A percentile compares a stretch with the other conserved stretches of the same genome.
Evolutionary conservation across 1,284 basidiomycete genomes (phyloP).

Genomic region (Tilletiopsis washingtonensis): DNA sequence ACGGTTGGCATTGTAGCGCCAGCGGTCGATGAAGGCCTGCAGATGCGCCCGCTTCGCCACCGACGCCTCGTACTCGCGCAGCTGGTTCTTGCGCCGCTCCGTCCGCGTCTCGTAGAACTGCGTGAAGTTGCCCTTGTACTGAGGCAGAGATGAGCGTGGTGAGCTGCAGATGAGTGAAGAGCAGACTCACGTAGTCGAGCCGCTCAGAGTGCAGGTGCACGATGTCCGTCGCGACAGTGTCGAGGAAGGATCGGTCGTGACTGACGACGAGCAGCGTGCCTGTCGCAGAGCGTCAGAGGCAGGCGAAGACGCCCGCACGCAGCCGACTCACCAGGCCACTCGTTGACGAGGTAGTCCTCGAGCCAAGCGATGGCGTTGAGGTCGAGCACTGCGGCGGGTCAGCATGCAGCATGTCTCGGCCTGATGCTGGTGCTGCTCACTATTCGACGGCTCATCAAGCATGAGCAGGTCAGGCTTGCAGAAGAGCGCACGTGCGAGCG

Average conservation of each 20-base stretch:
- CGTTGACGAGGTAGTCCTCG: conserved; percentile 59
- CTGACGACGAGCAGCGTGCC: conserved; percentile 93
- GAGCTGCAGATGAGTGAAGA: conserved; percentile 1
- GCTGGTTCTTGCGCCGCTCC: conserved; percentile 81
- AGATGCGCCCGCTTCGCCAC: conserved; percentile 88
- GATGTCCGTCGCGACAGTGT: conserved; percentile 94
- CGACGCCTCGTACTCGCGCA: conserved; percentile 71
- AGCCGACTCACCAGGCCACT: too few relatives aligned
- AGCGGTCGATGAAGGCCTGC: conserved; percentile 75
- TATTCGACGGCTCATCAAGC: conserved; percentile 74
- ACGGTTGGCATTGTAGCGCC: conserved; percentile 44
- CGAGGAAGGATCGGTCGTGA: conserved; percentile 97
- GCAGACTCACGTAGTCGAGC: conserved; percentile 63
- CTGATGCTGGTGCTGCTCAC: too few relatives aligned
- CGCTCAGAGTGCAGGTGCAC: conserved; percentile 91
- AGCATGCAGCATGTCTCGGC: not conserved
- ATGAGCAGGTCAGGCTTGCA: conserved; percentile 59
- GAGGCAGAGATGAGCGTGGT: not conserved
- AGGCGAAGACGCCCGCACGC: too few relatives aligned
- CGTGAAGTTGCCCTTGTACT: conserved; percentile 91
- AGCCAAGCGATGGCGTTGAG: conserved; percentile 52
- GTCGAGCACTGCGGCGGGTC: conserved; percentile 51
- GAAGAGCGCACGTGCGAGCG: conserved; percentile 87
- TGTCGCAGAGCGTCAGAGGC: too few relatives aligned
- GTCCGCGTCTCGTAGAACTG: conserved; percentile 99